Conservation (phyloP, 2,329 filamentous ascomycete species). For the Blastomyces gilchristii region DNA sequence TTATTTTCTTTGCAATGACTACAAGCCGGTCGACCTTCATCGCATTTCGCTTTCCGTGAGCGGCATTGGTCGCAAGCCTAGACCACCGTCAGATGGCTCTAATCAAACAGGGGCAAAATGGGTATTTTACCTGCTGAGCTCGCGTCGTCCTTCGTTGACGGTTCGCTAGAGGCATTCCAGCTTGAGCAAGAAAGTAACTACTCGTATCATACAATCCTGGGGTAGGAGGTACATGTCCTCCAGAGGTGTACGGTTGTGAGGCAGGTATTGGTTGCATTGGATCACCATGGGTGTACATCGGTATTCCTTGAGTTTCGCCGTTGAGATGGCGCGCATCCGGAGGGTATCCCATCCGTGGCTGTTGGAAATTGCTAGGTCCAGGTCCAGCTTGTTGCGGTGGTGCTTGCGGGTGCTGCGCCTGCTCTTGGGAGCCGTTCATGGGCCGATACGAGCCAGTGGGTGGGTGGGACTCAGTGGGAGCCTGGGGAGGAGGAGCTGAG, state of each 20-base stretch:
- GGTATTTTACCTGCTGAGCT: constrained; percentile 29
- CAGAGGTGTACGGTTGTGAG: constrained; percentile 16
- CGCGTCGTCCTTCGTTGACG: constrained; percentile 32
- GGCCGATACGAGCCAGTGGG: constrained; percentile 24
- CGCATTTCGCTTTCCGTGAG: constrained; percentile 80
- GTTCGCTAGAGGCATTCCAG: constrained; percentile 18
- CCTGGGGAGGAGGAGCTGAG: constrained; percentile 21
- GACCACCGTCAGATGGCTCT: constrained; percentile 8
- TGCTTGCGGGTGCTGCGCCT: constrained; percentile 13
- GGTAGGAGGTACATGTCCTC: constrained; percentile 20
- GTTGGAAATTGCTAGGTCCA: constrained; percentile 25
- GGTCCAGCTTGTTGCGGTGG: constrained; percentile 18
- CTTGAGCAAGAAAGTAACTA: constrained; percentile 24
- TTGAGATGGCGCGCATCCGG: constrained; percentile 24
- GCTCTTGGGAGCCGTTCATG: constrained; percentile 28
- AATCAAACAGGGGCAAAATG: neutral
- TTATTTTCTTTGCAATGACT: constrained; percentile 79
- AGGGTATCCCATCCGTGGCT: constrained; percentile 25
- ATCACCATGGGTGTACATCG: constrained; percentile 22
- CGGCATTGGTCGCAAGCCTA: constrained; percentile 88
- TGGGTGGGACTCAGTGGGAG: constrained; percentile 21
- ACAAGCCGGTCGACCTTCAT: constrained; percentile 73
- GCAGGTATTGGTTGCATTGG: constrained; percentile 20
- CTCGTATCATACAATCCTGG: constrained; percentile 25
- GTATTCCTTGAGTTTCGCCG: constrained; percentile 24